Evolutionary conservation across 108 stramenopile genomes (phyloP), one percentile per base, ranked within the genome.

Genomic region (Pseudonitzschia pungens): DNA sequence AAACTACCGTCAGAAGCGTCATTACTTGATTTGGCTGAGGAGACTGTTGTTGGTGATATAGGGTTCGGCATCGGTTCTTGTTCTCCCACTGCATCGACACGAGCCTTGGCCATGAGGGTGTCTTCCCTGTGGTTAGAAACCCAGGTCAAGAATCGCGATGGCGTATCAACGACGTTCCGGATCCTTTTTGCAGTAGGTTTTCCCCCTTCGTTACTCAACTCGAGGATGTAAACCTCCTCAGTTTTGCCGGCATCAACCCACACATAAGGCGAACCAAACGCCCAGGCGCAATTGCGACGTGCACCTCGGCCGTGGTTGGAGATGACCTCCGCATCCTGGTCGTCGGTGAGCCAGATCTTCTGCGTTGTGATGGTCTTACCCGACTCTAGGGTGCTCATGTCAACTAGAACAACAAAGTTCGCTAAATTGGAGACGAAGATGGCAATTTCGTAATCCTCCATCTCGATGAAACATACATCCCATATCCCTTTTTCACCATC

Each of bases 381-480:
- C 20, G 16, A 20, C 21, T 22, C 26, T 10, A 56, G 55, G 9
- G 21, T 12, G 20, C 24, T 56, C 55, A 56, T 56, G 20, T 56
- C 55, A 20, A 20, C 55, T 22, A 56, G 55, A 20, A 56, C 26
- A 12, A 56, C 55, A 27, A 56, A 56, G 26, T 56, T 56, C 14
- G 55, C 12, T 20, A 56, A 27, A 10, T 12, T 56, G 55, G 55
- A 56, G 26, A 56, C 55, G 20, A 56, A 56, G 21, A 56, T 56
- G 55, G 55, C 55, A 56, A 56, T 56, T 20, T 56, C 20, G 55
- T 56, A 56, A 20, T 20, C 26, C 26, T 56, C 55, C 26, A 26
- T 22, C 20, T 56, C 55, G 55, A 56, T 56, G 55, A 56, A 56
- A 27, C 55, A 56, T 12, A 56, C 55, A 27, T 56, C 55, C 55